These are phyloP conservation scores for Aspergillus saccharolyticus DNA, from an alignment of 495 filamentous ascomycete genomes.

Conservation along the genomic window DNA sequence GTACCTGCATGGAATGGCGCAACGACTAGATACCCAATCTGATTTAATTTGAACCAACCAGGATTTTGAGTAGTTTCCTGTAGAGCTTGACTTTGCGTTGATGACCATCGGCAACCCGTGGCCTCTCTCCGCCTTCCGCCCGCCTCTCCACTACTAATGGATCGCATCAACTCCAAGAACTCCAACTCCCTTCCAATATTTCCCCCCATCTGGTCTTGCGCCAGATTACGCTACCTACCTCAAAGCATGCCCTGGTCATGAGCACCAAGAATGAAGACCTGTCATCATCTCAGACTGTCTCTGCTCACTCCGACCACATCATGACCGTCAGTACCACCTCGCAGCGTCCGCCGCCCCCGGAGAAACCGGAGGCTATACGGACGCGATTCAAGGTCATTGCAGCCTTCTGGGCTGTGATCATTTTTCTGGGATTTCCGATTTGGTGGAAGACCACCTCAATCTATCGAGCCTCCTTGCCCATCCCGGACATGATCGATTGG, in stretches of 20 bases:
- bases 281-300: conserved; percentile 27
- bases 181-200: background rate
- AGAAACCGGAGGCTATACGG: conserved; percentile 62
- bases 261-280: conserved; percentile 34
- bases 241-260: conserved; percentile 43
- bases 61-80: background rate
- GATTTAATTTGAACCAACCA: background rate
- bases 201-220: conserved; percentile 1
- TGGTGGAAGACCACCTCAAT: conserved; percentile 98
- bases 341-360: conserved; percentile 60
- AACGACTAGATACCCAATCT: conserved; percentile 33
- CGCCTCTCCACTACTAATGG: background rate
- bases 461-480: conserved; percentile 77
- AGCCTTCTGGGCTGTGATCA: conserved; percentile 86
- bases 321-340: conserved; percentile 23
- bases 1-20: conserved; percentile 23
- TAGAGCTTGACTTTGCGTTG: background rate
- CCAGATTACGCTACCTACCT: conserved; percentile 1
- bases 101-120: background rate
- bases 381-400: conserved; percentile 69
- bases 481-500: conserved; percentile 88
- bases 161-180: background rate
- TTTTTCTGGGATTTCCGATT: conserved; percentile 83
- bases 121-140: background rate
- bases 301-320: conserved; percentile 5